Percentiles rank a stretch among this genome's conserved stretches.
Conservation (phyloP, 129 eudicot species). For the Flaveria bidentis region DNA sequence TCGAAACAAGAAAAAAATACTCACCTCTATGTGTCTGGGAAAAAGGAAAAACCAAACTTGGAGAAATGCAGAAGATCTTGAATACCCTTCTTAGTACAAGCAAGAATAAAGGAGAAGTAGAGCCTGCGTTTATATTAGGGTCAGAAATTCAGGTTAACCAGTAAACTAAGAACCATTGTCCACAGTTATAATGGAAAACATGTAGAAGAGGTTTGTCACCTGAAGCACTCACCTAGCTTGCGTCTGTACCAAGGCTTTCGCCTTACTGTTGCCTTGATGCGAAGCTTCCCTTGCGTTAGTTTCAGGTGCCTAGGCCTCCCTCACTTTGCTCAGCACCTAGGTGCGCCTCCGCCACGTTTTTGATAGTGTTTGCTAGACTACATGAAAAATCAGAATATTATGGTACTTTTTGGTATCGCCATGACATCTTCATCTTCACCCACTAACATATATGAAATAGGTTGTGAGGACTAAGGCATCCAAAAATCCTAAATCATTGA, state of each 20-base stretch:
- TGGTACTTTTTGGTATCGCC: not conserved
- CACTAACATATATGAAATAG: constrained; percentile 5
- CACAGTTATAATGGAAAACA: not conserved
- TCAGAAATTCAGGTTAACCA: not conserved
- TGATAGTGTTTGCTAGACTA: constrained; percentile 6
- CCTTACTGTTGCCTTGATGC: not conserved
- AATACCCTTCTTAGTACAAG: not conserved
- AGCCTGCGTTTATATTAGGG: not conserved
- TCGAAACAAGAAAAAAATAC: not conserved
- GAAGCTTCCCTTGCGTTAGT: not conserved
- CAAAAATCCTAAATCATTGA: not conserved
- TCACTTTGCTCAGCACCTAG: too few species aligned
- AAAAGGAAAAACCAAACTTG: not conserved
- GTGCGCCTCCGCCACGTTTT: too few species aligned
- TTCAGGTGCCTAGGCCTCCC: not conserved
- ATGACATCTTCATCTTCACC: not conserved
- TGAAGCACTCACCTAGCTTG: not conserved
- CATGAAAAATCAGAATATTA: not conserved
- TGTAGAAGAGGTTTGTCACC: not conserved
- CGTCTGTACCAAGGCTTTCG: not conserved
- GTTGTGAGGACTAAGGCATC: constrained; percentile 6
- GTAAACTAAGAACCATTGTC: not conserved
- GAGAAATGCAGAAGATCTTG: not conserved
- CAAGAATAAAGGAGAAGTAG: not conserved
- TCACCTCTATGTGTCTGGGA: not conserved